Evolutionary conservation across 352 stramenopile genomes (phyloP), one percentile per base, ranked within the genome.

Genomic region (Phytopythium delawarense): DNA sequence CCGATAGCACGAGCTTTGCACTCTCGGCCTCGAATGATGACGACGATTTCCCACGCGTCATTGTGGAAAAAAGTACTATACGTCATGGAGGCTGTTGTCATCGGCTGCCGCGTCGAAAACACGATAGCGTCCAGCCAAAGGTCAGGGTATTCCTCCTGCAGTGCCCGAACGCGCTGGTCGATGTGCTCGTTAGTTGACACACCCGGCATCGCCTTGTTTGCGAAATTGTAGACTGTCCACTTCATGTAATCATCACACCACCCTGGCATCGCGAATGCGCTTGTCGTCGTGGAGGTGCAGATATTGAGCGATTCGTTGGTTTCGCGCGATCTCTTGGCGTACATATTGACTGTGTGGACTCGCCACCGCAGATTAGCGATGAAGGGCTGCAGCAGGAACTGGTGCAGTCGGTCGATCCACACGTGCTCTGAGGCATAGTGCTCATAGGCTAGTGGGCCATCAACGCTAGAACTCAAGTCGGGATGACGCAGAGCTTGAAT

Each of bases 321-420:
- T 6, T 58, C 21, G 2, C 20, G 25, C 4, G 39, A 65, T 4
- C 15, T 20, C 28, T 71, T 71, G 12, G 40, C 46, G 37, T 59
- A 66, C 18, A 53, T 30, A 23, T 65, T 53, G 7, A 68, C 30
- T 30, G 62, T 42, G 53, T 70, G 57, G 11, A 69, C 28, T 2
- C 66, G 63, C 66, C 66, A 72, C 0, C 58, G 63, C n/a, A 30
- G 55, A n/a, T 72, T 72, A n/a, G 51, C 25, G 11, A 51, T 45
- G 6, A 57, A 45, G 25, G 55, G 64, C 40, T 25, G 13, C 34
- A 53, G 7, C 30, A 63, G 12, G 63, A 63, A 54, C 42, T 82
- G 71, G 28, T 79, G 71, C 23, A 82, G 30, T 1, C 74, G 65
- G 42, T 82, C 74, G 16, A 70, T 40, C 74, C 74, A 82, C n/a